Evolutionary conservation across 2,329 filamentous ascomycete species (phyloP).

Genomic region (Epichloe uncinata): DNA sequence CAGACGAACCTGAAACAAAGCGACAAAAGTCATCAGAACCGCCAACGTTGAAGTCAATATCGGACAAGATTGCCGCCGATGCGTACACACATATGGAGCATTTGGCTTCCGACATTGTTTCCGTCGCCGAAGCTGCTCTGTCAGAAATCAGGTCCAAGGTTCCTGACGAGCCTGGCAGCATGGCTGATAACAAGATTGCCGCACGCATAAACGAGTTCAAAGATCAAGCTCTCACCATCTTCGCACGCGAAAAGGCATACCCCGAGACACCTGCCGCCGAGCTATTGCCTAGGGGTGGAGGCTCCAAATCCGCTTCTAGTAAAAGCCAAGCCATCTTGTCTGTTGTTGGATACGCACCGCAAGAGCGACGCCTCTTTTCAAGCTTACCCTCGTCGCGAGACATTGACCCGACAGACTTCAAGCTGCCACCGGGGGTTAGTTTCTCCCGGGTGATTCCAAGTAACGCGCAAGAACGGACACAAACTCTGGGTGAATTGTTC

Average conservation of each 20-base stretch:
- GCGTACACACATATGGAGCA: slow-evolving; percentile 50
- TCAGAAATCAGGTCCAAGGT: slow-evolving; percentile 29
- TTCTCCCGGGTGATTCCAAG: slow-evolving; percentile 23
- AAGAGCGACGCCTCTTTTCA: slow-evolving; percentile 70
- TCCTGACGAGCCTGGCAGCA: slow-evolving; percentile 16
- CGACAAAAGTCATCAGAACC: slow-evolving; percentile 43
- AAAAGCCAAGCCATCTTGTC: slow-evolving; percentile 52
- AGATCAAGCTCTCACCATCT: slow-evolving; percentile 47
- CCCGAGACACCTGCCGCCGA: slow-evolving; percentile 24
- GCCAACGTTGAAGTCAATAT: slow-evolving; percentile 29
- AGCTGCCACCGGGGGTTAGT: slow-evolving; percentile 61
- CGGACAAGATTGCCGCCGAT: slow-evolving; percentile 38
- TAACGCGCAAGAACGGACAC: slow-evolving; percentile 31
- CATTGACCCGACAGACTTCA: slow-evolving; percentile 25
- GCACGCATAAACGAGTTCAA: slow-evolving; percentile 43
- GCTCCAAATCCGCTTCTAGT: slow-evolving; percentile 23
- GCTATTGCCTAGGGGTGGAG: slow-evolving; percentile 26
- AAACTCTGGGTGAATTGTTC: slow-evolving; percentile 62
- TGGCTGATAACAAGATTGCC: slow-evolving; percentile 22
- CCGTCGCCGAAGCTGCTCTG: slow-evolving; percentile 33
- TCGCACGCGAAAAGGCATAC: slow-evolving; percentile 46
- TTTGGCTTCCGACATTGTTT: slow-evolving; percentile 44
- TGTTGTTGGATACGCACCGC: slow-evolving; percentile 60
- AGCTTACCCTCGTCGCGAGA: slow-evolving; percentile 45
- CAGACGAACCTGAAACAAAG: slow-evolving; percentile 43